phyloP scores from a whole-genome alignment of 192 early-diverging fungal species.

The Coemansia sp. region DNA sequence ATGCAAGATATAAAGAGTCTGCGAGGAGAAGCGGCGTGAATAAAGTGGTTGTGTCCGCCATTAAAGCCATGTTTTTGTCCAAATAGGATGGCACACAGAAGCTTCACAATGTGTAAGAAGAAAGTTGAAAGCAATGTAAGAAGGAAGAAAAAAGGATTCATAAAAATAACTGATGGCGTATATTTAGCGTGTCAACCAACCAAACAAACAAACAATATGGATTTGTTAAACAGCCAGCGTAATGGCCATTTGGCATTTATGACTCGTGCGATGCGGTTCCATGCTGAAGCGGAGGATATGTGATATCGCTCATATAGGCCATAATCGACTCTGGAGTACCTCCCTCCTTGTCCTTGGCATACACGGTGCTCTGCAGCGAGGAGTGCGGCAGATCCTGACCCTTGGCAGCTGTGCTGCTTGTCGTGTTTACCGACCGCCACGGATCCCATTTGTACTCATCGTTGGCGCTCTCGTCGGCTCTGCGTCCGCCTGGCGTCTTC shows the following conservation, averaged over 20 bases:
- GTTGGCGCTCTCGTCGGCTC: not conserved
- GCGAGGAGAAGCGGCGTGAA: not conserved
- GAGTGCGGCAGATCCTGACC: conserved; percentile 24
- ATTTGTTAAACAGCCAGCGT: no score
- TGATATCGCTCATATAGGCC: conserved; percentile 46
- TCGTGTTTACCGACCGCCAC: conserved; percentile 45
- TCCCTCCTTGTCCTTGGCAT: conserved; percentile 14
- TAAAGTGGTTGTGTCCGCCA: not conserved
- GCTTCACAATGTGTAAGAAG: not conserved
- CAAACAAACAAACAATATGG: no score
- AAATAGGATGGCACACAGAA: no score
- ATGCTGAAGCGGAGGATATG: conserved; percentile 48
- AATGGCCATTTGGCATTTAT: not conserved
- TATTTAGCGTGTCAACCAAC: no score
- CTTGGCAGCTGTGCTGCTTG: conserved; percentile 8
- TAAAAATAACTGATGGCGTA: no score
- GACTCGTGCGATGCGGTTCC: conserved; percentile 3
- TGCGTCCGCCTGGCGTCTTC: conserved; percentile 6
- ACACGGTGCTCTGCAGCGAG: conserved; percentile 42
- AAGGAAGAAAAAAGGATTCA: not conserved
- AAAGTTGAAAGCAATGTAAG: not conserved
- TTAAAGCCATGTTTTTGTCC: not conserved
- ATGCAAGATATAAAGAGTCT: not conserved
- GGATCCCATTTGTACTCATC: conserved; percentile 41
- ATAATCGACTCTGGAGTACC: conserved; percentile 23